phyloP scores from a whole-genome alignment of 306 rosid species.

The Crotalaria pallida region DNA sequence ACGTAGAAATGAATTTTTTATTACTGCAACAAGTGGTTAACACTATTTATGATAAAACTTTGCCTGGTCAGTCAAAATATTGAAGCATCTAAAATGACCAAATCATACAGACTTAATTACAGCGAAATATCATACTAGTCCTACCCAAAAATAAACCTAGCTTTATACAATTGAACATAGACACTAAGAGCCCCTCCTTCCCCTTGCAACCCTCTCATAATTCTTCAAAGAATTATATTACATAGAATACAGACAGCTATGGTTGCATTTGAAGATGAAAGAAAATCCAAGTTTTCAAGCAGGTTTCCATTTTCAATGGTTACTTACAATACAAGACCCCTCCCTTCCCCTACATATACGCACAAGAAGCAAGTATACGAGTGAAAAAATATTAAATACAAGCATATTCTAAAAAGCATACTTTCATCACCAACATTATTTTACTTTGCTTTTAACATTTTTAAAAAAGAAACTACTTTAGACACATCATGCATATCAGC shows the following conservation, averaged over 20 bases:
- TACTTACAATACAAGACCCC: background rate
- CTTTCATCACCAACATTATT: background rate
- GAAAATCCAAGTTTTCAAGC: background rate
- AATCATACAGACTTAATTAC: slow-evolving; percentile 6
- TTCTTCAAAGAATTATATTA: slow-evolving; percentile 4
- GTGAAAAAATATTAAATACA: background rate
- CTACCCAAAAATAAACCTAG: background rate
- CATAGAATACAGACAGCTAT: background rate
- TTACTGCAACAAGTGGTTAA: background rate
- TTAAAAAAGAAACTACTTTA: background rate
- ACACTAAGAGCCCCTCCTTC: background rate
- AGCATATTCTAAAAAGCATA: background rate
- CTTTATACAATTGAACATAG: background rate
- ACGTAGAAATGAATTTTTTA: slow-evolving; percentile 4
- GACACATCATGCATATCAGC: background rate
- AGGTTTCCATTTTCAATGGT: background rate
- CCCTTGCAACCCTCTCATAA: slow-evolving; percentile 11
- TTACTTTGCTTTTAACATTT: background rate
- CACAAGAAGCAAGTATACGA: background rate
- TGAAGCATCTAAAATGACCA: slow-evolving; percentile 9
- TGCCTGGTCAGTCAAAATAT: background rate
- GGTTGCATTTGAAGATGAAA: background rate
- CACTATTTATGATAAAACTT: background rate
- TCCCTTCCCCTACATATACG: background rate
- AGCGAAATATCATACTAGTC: background rate